phyloP scores from a whole-genome alignment of 2,329 filamentous ascomycete species.

The Cadophora gregata region DNA sequence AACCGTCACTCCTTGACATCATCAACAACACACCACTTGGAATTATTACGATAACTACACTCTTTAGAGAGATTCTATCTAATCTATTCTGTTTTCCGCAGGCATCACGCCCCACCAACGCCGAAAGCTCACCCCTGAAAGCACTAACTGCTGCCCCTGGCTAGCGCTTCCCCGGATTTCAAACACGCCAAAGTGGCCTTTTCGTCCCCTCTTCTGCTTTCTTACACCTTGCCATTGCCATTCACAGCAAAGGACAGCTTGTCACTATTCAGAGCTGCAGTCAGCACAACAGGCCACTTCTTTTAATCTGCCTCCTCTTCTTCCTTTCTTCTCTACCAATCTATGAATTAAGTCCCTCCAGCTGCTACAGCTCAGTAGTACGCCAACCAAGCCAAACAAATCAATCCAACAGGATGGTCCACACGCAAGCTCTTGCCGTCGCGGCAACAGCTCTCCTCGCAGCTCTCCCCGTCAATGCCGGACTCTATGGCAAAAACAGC shows the following conservation, averaged over 20 bases:
- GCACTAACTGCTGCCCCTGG: background rate
- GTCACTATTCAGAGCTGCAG: conserved; percentile 25
- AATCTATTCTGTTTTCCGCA: too few relatives aligned
- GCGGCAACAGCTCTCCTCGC: conserved; percentile 68
- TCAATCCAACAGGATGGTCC: conserved; percentile 59
- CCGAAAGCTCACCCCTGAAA: conserved; percentile 6
- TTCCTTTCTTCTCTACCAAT: background rate
- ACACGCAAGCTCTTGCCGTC: conserved; percentile 56
- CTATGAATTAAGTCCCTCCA: conserved; percentile 33
- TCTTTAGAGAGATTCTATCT: too few relatives aligned
- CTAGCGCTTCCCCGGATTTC: conserved; percentile 35
- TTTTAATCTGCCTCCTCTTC: conserved; percentile 13
- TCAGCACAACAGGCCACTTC: conserved; percentile 9
- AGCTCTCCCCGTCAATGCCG: conserved; percentile 68
- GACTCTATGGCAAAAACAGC: conserved; percentile 85
- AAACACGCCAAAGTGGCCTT: conserved; percentile 36
- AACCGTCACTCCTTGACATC: too few relatives aligned
- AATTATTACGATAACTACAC: too few relatives aligned
- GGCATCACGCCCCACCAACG: background rate
- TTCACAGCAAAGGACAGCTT: conserved; percentile 34
- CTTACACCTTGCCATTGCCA: background rate
- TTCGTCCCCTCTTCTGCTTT: conserved; percentile 12
- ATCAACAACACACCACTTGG: too few relatives aligned
- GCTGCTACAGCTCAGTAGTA: conserved; percentile 39
- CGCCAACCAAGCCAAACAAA: background rate